Evolutionary conservation across 805 yeast genomes (phyloP).

Genomic region (Lachancea lanzarotensis): DNA sequence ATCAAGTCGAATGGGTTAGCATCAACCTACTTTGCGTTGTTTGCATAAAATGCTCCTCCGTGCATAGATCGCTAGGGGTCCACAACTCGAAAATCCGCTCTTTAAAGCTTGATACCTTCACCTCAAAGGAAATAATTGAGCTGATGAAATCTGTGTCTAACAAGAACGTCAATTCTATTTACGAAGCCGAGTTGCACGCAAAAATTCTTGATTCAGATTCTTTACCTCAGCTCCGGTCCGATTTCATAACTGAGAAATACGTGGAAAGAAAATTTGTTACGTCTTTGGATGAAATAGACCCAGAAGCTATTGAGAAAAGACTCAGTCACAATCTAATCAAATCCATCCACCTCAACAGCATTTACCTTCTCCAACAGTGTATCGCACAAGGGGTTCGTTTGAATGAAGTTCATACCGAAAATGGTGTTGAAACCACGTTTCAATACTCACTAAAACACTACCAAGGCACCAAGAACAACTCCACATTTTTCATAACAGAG

Average conservation of each 20-base stretch:
- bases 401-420: conserved; percentile 11
- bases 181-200: conserved; percentile 41
- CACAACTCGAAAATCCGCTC: conserved; percentile 75
- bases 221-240: conserved; percentile 42
- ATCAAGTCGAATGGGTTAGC: conserved; percentile 81
- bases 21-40: conserved; percentile 63
- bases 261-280: conserved; percentile 42
- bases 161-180: conserved; percentile 46
- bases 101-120: conserved; percentile 61
- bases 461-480: conserved; percentile 24
- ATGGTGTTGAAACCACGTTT: conserved; percentile 30
- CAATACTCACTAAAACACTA: conserved; percentile 51
- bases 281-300: conserved; percentile 8
- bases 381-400: conserved; percentile 20
- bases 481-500: conserved; percentile 48
- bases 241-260: conserved; percentile 65
- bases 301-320: conserved; percentile 11
- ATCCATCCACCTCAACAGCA: conserved; percentile 46
- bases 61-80: conserved; percentile 82
- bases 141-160: conserved; percentile 54
- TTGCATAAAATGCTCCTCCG: conserved; percentile 81
- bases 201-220: conserved; percentile 32
- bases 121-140: conserved; percentile 52
- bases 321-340: conserved; percentile 40
- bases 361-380: conserved; percentile 18